Evolutionary conservation across 2,329 filamentous ascomycete species (phyloP), one percentile per base, ranked within the genome.

Genomic region (Grosmannia clavigera): DNA sequence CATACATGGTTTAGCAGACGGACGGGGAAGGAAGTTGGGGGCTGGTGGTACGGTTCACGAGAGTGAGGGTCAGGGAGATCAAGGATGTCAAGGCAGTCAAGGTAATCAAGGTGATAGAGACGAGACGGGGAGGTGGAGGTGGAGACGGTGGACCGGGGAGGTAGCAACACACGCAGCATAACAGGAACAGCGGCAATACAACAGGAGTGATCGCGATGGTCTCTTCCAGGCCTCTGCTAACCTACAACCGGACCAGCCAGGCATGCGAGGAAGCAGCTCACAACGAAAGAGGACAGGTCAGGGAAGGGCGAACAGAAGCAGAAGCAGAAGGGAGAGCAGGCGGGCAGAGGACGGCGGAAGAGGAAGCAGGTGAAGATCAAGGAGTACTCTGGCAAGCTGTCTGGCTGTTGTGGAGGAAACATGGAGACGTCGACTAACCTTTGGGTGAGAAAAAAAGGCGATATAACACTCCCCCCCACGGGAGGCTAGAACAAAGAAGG

Each of bases 1-100:
- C 64, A 74, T 76, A 77, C 78, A 81, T 81, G 63, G 58, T 67
- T 70, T 65, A 71, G 69, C 55, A 61, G 51, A 46, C 25, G 31
- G 5, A 27, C 9, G 43, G n/a, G 10, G 27, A 19, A 27, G 4
- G 29, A 7, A 14, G 19, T n/a, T 25, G 11, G n/a, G 35, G 19
- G 16, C 14, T 3, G 50, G 43, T 31, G 55, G 29, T 51, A 50
- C 12, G 29, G 19, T 46, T 29, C 38, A 27, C 48, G 56, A 5
- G 19, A 9, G 22, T 3, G 56, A 9, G 43, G 16, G 19, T 19
- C 43, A 35, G 46, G n/a, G 43, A 27, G 40, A 48, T 50, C 31
- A 29, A 7, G 50, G 29, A 19, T 31, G 19, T 6, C 5, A 22
- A 22, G n/a, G 19, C 5, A n/a, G 22, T 6, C 43, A 22, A 38